A percentile compares a stretch with the other conserved stretches of the same genome.
Conservation (phyloP, 306 rosid species). For the Nissolia schottii region DNA sequence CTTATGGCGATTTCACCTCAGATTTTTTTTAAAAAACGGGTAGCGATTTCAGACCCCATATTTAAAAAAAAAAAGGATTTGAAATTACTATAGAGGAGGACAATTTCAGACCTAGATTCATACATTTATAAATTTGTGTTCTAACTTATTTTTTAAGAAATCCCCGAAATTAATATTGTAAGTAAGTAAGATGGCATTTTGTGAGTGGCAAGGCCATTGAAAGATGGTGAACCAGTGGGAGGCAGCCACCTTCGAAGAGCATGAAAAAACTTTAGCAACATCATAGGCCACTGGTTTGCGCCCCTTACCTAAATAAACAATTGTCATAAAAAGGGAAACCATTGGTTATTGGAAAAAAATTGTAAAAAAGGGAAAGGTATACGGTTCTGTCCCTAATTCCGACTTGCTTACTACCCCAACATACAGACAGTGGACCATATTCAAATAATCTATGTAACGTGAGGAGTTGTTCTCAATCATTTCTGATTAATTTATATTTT, state of each 20-base stretch:
- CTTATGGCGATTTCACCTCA: too few species aligned
- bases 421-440: neutral
- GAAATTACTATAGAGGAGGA: too few species aligned
- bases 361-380: constrained; percentile 31
- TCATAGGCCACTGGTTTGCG: constrained; percentile 19
- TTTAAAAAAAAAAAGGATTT: too few species aligned
- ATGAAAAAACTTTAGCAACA: neutral
- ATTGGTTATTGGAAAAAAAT: constrained; percentile 9
- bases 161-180: neutral
- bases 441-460: neutral
- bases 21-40: too few species aligned
- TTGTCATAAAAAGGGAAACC: constrained; percentile 39
- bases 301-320: constrained; percentile 29
- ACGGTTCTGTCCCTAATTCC: constrained; percentile 42
- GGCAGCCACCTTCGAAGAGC: constrained; percentile 18
- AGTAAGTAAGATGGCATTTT: neutral
- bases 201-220: constrained; percentile 13
- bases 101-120: too few species aligned
- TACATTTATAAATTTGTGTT: too few species aligned
- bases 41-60: too few species aligned
- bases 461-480: neutral
- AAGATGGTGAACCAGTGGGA: neutral
- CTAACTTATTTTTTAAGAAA: too few species aligned
- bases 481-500: neutral
- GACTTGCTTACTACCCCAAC: constrained; percentile 19